Evolutionary conservation across 345 rosid species (phyloP).

Genomic region (Mallotus nudiflorus): DNA sequence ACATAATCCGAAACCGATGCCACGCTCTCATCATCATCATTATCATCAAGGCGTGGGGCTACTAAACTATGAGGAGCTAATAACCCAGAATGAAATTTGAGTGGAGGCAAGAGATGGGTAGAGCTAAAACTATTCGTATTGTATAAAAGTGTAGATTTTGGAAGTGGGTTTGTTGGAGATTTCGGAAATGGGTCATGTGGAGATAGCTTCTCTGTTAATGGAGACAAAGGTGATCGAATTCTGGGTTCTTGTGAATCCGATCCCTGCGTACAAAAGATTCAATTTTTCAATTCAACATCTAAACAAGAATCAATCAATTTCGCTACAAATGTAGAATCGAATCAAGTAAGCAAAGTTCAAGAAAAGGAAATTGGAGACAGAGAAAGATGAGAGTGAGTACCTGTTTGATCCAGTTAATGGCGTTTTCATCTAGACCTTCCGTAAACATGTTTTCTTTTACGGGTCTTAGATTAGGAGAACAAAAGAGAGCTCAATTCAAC

Average conservation of each 20-base stretch:
- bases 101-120: constrained; percentile 54
- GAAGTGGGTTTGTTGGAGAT: constrained; percentile 38
- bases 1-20: constrained; percentile 53
- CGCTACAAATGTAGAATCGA: background rate
- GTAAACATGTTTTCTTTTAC: constrained; percentile 48
- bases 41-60: constrained; percentile 33
- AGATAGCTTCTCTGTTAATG: constrained; percentile 42
- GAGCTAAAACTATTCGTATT: constrained; percentile 33
- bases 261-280: constrained; percentile 34
- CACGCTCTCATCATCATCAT: constrained; percentile 49
- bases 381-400: constrained; percentile 21
- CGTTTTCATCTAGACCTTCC: constrained; percentile 62
- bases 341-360: background rate
- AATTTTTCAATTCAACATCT: background rate
- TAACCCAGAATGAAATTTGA: constrained; percentile 53
- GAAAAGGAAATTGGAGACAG: background rate
- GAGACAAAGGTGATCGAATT: constrained; percentile 63
- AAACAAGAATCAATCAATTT: too few species aligned
- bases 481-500: background rate
- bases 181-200: constrained; percentile 39
- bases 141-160: constrained; percentile 33
- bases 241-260: constrained; percentile 45
- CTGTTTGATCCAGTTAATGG: constrained; percentile 79
- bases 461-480: background rate
- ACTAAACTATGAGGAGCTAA: constrained; percentile 47